Base-by-base conservation (phyloP, 179 eudicot species). In the Vitellaria paradoxa region DNA sequence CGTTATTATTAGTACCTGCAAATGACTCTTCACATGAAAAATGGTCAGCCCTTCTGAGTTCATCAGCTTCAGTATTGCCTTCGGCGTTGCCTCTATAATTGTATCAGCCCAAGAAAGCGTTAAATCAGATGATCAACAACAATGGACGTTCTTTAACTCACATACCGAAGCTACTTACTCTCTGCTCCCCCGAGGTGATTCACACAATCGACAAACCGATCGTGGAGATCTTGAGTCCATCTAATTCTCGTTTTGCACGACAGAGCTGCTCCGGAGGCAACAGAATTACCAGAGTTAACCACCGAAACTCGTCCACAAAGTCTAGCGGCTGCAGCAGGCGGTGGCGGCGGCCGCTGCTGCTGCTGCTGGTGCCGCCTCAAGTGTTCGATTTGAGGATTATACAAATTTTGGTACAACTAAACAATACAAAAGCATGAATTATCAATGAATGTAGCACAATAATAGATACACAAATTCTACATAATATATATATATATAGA, bases 21-120 rank as follows among this genome's bases (percentile, higher is more conserved):
- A 79, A 83, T 94, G 98, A 75, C 98, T 94, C 84, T 92, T 94
- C 66, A 94, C 94, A 87, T 94, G 97, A 80, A 87, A 94, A 78
- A 94, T 92, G 50, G 96, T 94, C 82, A 94, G 85, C 80, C 91
- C 97, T 50, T 94, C 90, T 6, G 92, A 79, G 52, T 90, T 90
- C 98, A 94, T 94, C 71, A 92, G 85, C 85, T 86, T 92, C 88
- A 91, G 81, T 73, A 94, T 90, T 65, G 94, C 91, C 87, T 94
- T 94, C 42, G 98, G 98, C 21, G 98, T 94, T 76, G 98, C 98
- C 88, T 92, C 98, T 91, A 69, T 53, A 82, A 79, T 72, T 81
- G 21, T 30, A 57, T 6, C 17, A 57, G 65, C 45, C 37, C 37
- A 30, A 72, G 45, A 77, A 6, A 23, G 53, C 12, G 5, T 9